These are phyloP conservation scores for Amauroascus verrucosus DNA, from an alignment of 2,329 filamentous ascomycete genomes.

Conservation along the genomic window DNA sequence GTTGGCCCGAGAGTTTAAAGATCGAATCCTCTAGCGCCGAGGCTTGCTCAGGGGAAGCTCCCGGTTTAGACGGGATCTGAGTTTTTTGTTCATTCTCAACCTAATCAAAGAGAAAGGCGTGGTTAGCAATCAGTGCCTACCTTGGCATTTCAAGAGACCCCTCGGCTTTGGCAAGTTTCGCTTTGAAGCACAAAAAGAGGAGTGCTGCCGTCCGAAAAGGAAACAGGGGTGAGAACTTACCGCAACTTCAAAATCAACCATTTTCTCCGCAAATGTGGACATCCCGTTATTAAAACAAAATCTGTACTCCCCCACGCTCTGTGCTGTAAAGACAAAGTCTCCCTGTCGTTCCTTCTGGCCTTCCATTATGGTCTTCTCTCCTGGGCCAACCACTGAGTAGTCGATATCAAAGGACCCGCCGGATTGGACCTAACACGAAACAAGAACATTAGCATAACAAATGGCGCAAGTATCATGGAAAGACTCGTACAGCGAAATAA, in stretches of 20 bases:
- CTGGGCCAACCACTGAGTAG: constrained; percentile 75
- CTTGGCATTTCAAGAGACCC: neutral
- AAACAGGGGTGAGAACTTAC: too few species aligned
- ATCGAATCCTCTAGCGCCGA: constrained; percentile 83
- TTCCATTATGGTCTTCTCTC: constrained; percentile 68
- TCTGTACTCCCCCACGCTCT: constrained; percentile 74
- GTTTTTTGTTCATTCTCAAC: constrained; percentile 83
- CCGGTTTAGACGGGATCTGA: constrained; percentile 76
- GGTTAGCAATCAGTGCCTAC: neutral
- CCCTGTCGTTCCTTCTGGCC: constrained; percentile 89
- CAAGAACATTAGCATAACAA: neutral
- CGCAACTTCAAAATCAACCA: constrained; percentile 94
- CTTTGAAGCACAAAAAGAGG: too few species aligned
- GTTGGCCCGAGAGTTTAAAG: constrained; percentile 83
- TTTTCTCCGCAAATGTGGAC: constrained; percentile 95
- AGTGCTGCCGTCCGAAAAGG: too few species aligned
- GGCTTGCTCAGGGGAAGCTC: constrained; percentile 79
- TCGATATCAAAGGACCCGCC: constrained; percentile 97
- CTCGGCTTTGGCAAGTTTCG: too few species aligned
- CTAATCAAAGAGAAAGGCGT: constrained; percentile 41
- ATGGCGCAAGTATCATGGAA: too few species aligned
- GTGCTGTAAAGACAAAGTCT: constrained; percentile 94
- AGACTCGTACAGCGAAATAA: constrained; percentile 76
- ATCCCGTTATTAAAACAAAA: constrained; percentile 99
- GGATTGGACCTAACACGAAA: constrained; percentile 67